These are phyloP conservation scores for Petasospora rhodanensis DNA, from an alignment of 1,139 yeast genomes.

Conservation along the genomic window DNA sequence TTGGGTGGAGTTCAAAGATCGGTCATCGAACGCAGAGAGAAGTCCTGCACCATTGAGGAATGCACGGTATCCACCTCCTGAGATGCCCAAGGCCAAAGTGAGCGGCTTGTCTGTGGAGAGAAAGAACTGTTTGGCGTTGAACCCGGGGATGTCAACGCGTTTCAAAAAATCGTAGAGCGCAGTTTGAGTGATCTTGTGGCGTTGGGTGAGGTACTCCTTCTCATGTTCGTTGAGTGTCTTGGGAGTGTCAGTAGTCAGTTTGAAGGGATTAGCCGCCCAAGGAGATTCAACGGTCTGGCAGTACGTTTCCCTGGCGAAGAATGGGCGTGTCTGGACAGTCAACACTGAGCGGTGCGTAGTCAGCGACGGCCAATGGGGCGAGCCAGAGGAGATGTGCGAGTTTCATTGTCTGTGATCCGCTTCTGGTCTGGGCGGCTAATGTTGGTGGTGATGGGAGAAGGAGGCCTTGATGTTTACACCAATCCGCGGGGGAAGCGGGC, in stretches of 20 bases:
- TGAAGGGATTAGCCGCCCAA: constrained; percentile 8
- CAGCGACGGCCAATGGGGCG: constrained; percentile 2
- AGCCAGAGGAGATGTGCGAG: neutral
- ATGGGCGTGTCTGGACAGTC: constrained; percentile 38
- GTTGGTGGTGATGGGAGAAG: neutral
- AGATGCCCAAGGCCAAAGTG: constrained; percentile 51
- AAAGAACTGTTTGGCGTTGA: constrained; percentile 31
- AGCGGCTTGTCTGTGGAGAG: constrained; percentile 30
- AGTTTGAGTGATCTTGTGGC: constrained; percentile 32
- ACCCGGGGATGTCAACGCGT: constrained; percentile 35
- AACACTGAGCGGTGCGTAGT: constrained; percentile 39
- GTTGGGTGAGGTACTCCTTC: constrained; percentile 24
- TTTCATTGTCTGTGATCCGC: neutral
- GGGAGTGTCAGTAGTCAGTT: constrained; percentile 2
- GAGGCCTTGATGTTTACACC: too few species aligned
- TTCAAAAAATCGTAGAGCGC: constrained; percentile 32
- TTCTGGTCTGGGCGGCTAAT: too few species aligned
- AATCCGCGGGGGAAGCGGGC: too few species aligned
- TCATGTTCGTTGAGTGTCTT: constrained; percentile 8
- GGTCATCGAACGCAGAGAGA: constrained; percentile 46
- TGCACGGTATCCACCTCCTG: constrained; percentile 75
- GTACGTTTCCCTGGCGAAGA: constrained; percentile 37
- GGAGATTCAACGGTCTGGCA: constrained; percentile 4
- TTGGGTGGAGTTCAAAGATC: constrained; percentile 34
- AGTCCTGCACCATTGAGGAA: constrained; percentile 66